Evolutionary conservation across 1,284 basidiomycete genomes (phyloP).

Genomic region (Marasmius fiardii): DNA sequence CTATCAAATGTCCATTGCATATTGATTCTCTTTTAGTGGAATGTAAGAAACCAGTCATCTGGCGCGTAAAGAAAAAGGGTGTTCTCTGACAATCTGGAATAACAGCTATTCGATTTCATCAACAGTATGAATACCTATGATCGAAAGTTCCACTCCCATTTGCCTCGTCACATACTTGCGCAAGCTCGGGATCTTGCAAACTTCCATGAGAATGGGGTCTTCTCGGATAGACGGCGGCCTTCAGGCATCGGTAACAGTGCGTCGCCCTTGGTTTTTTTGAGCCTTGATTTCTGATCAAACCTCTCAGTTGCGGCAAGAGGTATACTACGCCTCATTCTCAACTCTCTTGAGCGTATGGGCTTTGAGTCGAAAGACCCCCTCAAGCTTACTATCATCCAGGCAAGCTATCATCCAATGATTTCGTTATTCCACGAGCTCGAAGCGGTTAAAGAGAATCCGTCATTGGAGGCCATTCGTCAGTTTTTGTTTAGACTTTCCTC

Average conservation of each 20-base stretch:
- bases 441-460: not conserved
- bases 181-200: not conserved
- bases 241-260: not conserved
- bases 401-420: not conserved
- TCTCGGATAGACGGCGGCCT: not conserved
- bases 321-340: not conserved
- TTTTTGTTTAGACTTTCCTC: not conserved
- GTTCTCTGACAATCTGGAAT: not conserved
- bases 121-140: not conserved
- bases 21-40: not conserved
- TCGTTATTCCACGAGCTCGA: not conserved
- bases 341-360: not conserved
- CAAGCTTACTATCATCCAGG: not conserved
- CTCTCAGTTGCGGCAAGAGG: not conserved
- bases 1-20: not conserved
- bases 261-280: not conserved
- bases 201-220: not conserved
- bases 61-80: no score
- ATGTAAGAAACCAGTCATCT: not conserved
- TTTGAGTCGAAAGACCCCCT: not conserved
- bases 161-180: not conserved
- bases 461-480: not conserved
- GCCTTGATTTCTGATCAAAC: no score
- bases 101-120: not conserved
- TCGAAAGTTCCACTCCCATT: not conserved